Evolutionary conservation across 2,329 filamentous ascomycete species (phyloP).

Genomic region (Fragosphaeria purpurea): DNA sequence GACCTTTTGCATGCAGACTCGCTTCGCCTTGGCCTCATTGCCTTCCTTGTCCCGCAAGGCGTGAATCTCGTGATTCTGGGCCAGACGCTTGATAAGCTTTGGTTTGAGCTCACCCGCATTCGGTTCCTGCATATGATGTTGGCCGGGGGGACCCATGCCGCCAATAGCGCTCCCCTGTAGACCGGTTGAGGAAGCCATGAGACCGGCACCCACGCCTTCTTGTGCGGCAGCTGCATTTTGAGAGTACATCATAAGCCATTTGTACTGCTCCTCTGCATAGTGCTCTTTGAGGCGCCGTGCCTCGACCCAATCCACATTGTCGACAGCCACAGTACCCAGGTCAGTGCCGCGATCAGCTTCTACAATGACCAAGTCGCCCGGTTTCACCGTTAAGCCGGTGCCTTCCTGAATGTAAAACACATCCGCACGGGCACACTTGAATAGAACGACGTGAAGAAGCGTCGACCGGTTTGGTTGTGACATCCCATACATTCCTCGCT

Average conservation of each 20-base stretch:
- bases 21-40: slow-evolving; percentile 93
- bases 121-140: slow-evolving; percentile 63
- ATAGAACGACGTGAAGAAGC: slow-evolving; percentile 78
- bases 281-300: slow-evolving; percentile 86
- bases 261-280: slow-evolving; percentile 91
- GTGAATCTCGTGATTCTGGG: slow-evolving; percentile 82
- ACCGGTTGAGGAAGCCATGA: slow-evolving; percentile 53
- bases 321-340: slow-evolving; percentile 80
- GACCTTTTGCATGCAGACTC: slow-evolving; percentile 93
- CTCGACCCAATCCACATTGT: slow-evolving; percentile 77
- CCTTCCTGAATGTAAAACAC: slow-evolving; percentile 97
- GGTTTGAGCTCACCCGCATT: slow-evolving; percentile 73
- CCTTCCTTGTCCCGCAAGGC: slow-evolving; percentile 90
- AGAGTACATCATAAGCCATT: slow-evolving; percentile 98
- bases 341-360: slow-evolving; percentile 96
- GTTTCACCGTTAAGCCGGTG: slow-evolving; percentile 80
- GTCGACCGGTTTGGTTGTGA: slow-evolving; percentile 55
- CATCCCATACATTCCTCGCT: slow-evolving; percentile 51
- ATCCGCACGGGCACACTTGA: slow-evolving; percentile 92
- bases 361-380: slow-evolving; percentile 90
- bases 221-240: slow-evolving; percentile 58
- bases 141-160: slow-evolving; percentile 65
- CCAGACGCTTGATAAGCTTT: slow-evolving; percentile 92
- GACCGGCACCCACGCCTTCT: slow-evolving; percentile 50
- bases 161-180: slow-evolving; percentile 62